Evolutionary conservation across 1,284 basidiomycete species (phyloP), one percentile per base, ranked within the genome.

Genomic region (Rhodotorula sp.): DNA sequence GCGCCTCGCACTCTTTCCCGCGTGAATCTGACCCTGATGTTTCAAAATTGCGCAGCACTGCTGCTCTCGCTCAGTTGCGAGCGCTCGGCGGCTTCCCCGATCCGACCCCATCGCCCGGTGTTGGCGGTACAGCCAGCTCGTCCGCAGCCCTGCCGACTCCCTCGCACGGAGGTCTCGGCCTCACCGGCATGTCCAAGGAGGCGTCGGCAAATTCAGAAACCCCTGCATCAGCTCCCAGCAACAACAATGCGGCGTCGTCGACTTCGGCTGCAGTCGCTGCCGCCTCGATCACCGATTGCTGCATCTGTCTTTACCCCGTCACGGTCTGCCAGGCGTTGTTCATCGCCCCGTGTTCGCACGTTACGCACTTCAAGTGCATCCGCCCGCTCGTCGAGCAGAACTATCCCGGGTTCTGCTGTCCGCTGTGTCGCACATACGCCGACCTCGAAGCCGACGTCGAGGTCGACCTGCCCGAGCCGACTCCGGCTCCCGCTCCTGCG

Each of bases 391-490:
- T 99, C 56, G 86, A 90, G 76, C 81, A 86, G 49, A 94, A 98
- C 81, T 88, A 95, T 77, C 93, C 95, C 0, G 91, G 92, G 5
- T 99, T 99, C 82, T 91, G 89, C 12, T 99, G 95, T 78, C 96
- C 95, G 0, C 86, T 99, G 14, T 99, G 95, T 81, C 76, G 82
- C 18, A 80, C 80, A 96, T 91, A 76, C 79, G 93, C 93, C 18
- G 91, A 98, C 79, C 86, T 99, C 20, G 94, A 98, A 64, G 94
- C 95, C 69, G 95, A 99, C 79, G 94, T 98, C 51, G 95, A 98
- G 80, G 84, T 91, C 0, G 66, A 74, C 49, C 71, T 65, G 24
- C 71, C 59, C 26, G 74, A 68, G 57, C 64, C 65, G 10, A 61
- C 71, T 60, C 30, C 45, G 7, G 37, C n/a, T 14, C 72, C 70